Base-by-base conservation (phyloP, 2,329 filamentous ascomycete species). In the Zymoseptoria ardabiliae region DNA sequence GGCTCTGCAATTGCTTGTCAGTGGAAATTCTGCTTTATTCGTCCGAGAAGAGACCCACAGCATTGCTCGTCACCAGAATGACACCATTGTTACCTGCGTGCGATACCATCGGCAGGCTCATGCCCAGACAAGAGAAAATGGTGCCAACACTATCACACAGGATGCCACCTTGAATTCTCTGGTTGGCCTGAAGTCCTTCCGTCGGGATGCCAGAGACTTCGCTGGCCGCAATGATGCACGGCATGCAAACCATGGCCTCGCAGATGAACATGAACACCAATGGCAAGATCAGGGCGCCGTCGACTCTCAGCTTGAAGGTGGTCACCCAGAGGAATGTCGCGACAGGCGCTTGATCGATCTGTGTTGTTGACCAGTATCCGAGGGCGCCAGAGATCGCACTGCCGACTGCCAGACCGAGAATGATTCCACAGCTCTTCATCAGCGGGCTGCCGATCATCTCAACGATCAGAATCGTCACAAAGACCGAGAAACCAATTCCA, bases 51-150 rank as follows among this genome's bases (percentile, higher is more conserved):
- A 45, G 7, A 60, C 63, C 56, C 56, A 65, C 63, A 28, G 63
- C 63, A 58, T 63, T 63, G 54, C 61, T 65, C 8, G 61, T 65
- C 9, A 65, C 63, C 13, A 65, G 54, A 53, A 65, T 62, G 17
- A 65, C 61, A 1, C 63, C 61, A 51, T 65, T 65, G 48, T 65
- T 65, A 1, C 63, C 63, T 25, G 63, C 63, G 45, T 65, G 61
- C 19, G 30, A 53, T 9, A 65, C 63, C 61, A 65, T 65, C 7
- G 61, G 63, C 11, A 65, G 63, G 6, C 57, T 59, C 50, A 63
- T 63, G 7, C 61, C 59, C 13, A 63, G 50, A 1, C 55, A 59
- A 20, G 61, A 60, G 28, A 65, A 51, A 11, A 65, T 20, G 51
- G 58, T 65, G 6, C 63, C 61, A 17, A 55, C 54, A 9, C 61